Conservation (phyloP, 768 basidiomycete species). For the Termitomyces sp. region DNA sequence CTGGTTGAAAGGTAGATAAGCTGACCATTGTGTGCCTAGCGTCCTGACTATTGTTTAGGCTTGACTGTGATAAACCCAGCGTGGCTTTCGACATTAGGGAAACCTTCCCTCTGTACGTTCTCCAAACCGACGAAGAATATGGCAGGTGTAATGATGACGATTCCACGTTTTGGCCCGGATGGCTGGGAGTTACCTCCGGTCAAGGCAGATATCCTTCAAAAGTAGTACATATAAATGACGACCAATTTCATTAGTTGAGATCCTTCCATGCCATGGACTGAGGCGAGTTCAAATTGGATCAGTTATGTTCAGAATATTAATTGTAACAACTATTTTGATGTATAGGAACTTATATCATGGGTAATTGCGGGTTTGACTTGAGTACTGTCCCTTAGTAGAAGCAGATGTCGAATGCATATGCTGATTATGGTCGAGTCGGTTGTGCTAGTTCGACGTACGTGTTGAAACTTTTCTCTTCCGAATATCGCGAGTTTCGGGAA, state of each 20-base stretch:
- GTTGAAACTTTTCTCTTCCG: no score
- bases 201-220: conserved; percentile 25
- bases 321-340: not conserved
- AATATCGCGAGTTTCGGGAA: no score
- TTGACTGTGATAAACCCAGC: conserved; percentile 81
- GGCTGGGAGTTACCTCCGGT: conserved; percentile 87
- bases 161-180: conserved; percentile 81
- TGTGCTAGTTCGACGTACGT: no score
- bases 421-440: no score
- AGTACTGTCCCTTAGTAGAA: no score
- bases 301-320: not conserved
- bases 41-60: conserved; percentile 32
- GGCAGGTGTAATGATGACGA: conserved; percentile 62
- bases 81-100: conserved; percentile 83
- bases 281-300: not conserved
- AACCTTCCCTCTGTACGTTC: conserved; percentile 78
- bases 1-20: conserved; percentile 68
- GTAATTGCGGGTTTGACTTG: not conserved
- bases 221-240: conserved; percentile 1
- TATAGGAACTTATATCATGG: not conserved
- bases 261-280: not conserved
- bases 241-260: not conserved
- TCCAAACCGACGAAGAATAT: conserved; percentile 78
- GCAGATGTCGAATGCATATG: no score
- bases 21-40: not conserved